These are phyloP conservation scores for Euphrasia confusa DNA, from an alignment of 257 asterid species.

Conservation along the genomic window DNA sequence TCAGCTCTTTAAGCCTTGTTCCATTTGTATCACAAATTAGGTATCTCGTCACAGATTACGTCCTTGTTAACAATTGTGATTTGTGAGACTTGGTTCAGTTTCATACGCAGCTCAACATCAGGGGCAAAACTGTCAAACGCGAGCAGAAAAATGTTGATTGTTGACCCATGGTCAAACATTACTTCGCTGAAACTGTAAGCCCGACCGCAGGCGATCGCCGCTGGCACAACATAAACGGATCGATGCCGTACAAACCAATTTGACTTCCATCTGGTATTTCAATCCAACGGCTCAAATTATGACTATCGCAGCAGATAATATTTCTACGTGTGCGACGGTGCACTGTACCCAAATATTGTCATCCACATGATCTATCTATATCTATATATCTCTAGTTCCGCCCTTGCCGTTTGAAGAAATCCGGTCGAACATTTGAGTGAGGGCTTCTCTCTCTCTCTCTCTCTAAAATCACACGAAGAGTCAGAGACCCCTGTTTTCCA, in stretches of 20 bases:
- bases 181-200: not conserved
- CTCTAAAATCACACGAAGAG: too few relatives aligned
- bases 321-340: slow-evolving; percentile 12
- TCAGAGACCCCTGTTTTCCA: not conserved
- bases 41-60: not conserved
- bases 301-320: not conserved
- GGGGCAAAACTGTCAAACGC: slow-evolving; percentile 4
- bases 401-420: not conserved
- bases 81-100: not conserved
- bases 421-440: slow-evolving; percentile 15
- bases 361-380: slow-evolving; percentile 9
- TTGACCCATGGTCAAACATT: not conserved
- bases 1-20: not conserved
- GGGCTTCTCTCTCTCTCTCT: slow-evolving; percentile 12
- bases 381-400: not conserved
- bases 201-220: not conserved
- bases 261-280: not conserved
- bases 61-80: not conserved
- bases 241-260: not conserved
- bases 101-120: not conserved
- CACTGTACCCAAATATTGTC: slow-evolving; percentile 7
- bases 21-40: not conserved
- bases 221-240: not conserved
- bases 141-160: not conserved
- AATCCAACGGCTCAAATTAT: not conserved